Evolutionary conservation across 2,329 filamentous ascomycete species (phyloP).

Genomic region (Stemphylium vesicarium): DNA sequence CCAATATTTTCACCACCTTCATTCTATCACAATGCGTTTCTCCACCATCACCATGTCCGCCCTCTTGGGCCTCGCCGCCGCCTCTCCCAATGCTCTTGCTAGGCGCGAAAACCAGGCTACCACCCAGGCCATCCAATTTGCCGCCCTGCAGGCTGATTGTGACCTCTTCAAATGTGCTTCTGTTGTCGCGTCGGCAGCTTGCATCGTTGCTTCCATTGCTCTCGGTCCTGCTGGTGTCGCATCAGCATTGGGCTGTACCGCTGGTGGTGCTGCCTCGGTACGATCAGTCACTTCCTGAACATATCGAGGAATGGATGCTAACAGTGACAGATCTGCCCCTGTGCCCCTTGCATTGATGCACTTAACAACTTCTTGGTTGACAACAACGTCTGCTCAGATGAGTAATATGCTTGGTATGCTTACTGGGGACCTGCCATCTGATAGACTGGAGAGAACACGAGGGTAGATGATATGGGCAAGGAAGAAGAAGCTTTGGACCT

Average conservation of each 20-base stretch:
- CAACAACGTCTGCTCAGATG: conserved; percentile 8
- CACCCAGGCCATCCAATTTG: conserved; percentile 10
- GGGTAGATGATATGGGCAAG: neutral
- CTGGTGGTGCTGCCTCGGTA: conserved; percentile 12
- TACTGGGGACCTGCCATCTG: neutral
- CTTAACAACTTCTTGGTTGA: conserved; percentile 13
- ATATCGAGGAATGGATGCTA: neutral
- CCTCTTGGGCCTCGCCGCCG: conserved; percentile 10
- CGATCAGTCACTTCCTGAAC: neutral
- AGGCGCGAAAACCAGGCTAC: conserved; percentile 12
- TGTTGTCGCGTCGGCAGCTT: conserved; percentile 7
- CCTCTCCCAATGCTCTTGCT: conserved; percentile 12
- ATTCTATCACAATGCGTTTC: conserved; percentile 13
- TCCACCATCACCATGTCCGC: conserved; percentile 12
- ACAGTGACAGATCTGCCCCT: conserved; percentile 8
- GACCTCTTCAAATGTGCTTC: conserved; percentile 13
- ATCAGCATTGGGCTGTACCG: conserved; percentile 3
- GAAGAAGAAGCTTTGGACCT: neutral
- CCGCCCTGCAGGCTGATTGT: conserved; percentile 10
- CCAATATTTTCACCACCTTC: neutral
- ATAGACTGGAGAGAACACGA: neutral
- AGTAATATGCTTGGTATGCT: neutral
- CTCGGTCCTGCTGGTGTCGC: conserved; percentile 7
- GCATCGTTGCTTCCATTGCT: conserved; percentile 7
- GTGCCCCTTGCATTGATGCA: conserved; percentile 10